Evolutionary conservation across 352 stramenopile species (phyloP).

Genomic region (Phytophthora litchii): DNA sequence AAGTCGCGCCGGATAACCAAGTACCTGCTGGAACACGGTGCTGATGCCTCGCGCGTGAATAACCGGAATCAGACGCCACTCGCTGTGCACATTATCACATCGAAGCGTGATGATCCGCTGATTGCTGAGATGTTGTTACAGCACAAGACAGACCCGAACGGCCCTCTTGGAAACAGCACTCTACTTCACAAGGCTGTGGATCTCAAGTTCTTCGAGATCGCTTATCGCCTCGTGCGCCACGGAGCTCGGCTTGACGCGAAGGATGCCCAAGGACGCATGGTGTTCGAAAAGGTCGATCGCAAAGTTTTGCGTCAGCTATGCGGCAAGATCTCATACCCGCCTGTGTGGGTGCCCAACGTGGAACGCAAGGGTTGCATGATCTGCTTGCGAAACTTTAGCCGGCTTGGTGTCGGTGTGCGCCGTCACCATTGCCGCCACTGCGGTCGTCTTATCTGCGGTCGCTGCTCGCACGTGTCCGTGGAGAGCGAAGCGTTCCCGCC

Average conservation of each 20-base stretch:
- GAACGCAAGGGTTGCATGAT: slow-evolving; percentile 82
- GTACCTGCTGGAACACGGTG: slow-evolving; percentile 77
- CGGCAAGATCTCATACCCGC: slow-evolving; percentile 76
- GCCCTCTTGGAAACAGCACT: slow-evolving; percentile 64
- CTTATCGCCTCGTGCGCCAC: slow-evolving; percentile 75
- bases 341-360: slow-evolving; percentile 81
- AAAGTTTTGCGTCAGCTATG: slow-evolving; percentile 77
- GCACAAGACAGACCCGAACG: slow-evolving; percentile 78
- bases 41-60: slow-evolving; percentile 66
- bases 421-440: slow-evolving; percentile 90
- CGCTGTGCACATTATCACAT: slow-evolving; percentile 79
- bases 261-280: slow-evolving; percentile 76
- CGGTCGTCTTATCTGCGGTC: slow-evolving; percentile 76
- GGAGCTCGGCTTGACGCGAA: slow-evolving; percentile 80
- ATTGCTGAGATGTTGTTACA: slow-evolving; percentile 82
- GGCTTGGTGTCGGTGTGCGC: slow-evolving; percentile 63
- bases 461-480: slow-evolving; percentile 78
- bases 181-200: slow-evolving; percentile 81
- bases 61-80: slow-evolving; percentile 75
- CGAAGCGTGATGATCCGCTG: slow-evolving; percentile 75
- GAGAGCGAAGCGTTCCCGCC: slow-evolving; percentile 74
- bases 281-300: slow-evolving; percentile 85
- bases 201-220: slow-evolving; percentile 72
- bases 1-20: slow-evolving; percentile 87
- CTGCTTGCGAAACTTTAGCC: slow-evolving; percentile 76